Evolutionary conservation across 257 asterid species (phyloP).

Genomic region (Fraxinus excelsior): DNA sequence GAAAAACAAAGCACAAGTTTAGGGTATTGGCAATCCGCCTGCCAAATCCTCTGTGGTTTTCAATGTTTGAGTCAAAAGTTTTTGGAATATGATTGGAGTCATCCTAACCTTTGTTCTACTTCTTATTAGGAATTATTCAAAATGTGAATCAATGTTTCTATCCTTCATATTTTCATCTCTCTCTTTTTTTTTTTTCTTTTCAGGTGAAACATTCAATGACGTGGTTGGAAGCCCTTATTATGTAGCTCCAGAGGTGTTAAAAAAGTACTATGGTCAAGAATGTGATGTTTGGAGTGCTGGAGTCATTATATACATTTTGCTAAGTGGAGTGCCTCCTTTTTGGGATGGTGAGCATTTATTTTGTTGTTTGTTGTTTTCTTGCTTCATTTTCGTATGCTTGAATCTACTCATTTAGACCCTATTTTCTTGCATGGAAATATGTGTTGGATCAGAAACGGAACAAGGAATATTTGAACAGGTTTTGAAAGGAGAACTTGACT

Average conservation of each 20-base stretch:
- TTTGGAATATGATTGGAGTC: neutral
- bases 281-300: conserved; percentile 83
- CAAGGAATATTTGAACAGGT: conserved; percentile 80
- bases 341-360: conserved; percentile 54
- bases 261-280: conserved; percentile 56
- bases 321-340: conserved; percentile 69
- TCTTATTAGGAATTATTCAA: neutral
- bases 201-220: conserved; percentile 57
- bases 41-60: neutral
- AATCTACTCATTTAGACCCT: conserved; percentile 6
- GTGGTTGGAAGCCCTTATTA: conserved; percentile 77
- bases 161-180: neutral
- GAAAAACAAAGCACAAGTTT: neutral
- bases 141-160: no score
- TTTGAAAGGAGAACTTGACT: conserved; percentile 67
- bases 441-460: conserved; percentile 51
- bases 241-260: conserved; percentile 65
- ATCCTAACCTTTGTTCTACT: neutral
- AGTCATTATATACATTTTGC: conserved; percentile 59
- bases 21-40: no score
- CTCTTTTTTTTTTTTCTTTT: neutral
- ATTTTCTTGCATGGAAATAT: conserved; percentile 15
- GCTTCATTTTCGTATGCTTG: neutral
- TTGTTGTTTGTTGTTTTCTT: neutral
- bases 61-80: neutral